Evolutionary conservation across 768 basidiomycete genomes (phyloP), one percentile per base, ranked within the genome.

Genomic region (Phanerochaete carnosa): DNA sequence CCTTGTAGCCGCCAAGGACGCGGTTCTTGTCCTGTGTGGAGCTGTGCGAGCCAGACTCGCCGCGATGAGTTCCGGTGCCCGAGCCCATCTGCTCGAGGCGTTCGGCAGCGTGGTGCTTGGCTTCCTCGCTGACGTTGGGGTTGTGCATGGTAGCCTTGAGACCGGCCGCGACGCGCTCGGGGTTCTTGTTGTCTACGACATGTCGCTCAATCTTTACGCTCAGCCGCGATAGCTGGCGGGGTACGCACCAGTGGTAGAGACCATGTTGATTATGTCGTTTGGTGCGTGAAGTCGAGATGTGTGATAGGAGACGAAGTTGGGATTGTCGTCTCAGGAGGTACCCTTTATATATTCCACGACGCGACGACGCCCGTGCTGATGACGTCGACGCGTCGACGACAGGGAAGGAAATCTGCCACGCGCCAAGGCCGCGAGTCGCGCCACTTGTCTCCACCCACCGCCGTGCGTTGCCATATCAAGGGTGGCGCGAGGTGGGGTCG

Each of bases 131-230:
- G 46, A 85, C 82, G 55, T 81, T 76, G 12, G 83, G 84, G 67
- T 87, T 86, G 67, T 79, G 74, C 5, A 85, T 74, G 11, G 83
- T 75, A n/a, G 84, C 83, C 66, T 85, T 85, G 56, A 83, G 72
- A 32, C 85, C 85, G 1, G 80, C 82, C 26, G 78, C 77, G 50
- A 87, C 83, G 64, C 79, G 80, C 6, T 73, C 62, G 15, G 76
- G 67, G 53, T 82, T 75, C 67, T 82, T 80, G 35, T 62, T 56
- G 16, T 59, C 58, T 59, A 23, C 46, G 49, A 26, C 26, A 19
- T 19, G 23, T 46, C 45, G 45, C 8, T 19, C 8, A 46, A n/a
- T n/a, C n/a, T n/a, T n/a, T n/a, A 19, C 45, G 16, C 8, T 7
- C 45, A 19, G 23, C 6, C 19, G 19, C 45, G 45, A 8, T 7